Conservation (phyloP, 1,139 yeast species). For the Suhomyces ambrosiae region DNA sequence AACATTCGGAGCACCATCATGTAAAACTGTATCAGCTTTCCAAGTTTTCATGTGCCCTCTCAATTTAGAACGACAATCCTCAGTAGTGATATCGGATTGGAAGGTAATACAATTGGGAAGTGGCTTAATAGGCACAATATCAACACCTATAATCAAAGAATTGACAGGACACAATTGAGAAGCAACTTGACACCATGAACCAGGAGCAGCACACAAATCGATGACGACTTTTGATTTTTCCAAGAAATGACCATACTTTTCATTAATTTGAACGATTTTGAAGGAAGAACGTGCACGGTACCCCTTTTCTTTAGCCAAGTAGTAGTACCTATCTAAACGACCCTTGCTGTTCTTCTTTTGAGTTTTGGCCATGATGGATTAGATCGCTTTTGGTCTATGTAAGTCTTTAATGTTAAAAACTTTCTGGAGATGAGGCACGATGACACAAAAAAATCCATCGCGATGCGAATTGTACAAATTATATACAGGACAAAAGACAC, state of each 20-base stretch:
- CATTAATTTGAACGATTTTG: constrained; percentile 92
- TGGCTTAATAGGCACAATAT: constrained; percentile 94
- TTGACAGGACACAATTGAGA: constrained; percentile 89
- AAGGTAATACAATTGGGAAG: constrained; percentile 92
- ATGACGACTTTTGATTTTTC: constrained; percentile 97
- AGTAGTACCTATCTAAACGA: constrained; percentile 97
- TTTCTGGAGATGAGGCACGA: constrained; percentile 13
- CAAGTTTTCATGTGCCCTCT: constrained; percentile 97
- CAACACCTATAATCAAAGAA: constrained; percentile 94
- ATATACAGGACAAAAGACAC: constrained; percentile 4
- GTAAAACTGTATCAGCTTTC: constrained; percentile 97
- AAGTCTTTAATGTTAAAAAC: constrained; percentile 6
- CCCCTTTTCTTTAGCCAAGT: constrained; percentile 95
- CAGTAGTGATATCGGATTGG: constrained; percentile 96
- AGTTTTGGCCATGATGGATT: constrained; percentile 73
- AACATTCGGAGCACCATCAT: constrained; percentile 99
- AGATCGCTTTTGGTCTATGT: no score
- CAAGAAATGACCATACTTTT: constrained; percentile 91
- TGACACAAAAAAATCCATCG: constrained; percentile 3
- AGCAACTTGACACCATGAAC: constrained; percentile 99
- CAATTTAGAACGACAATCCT: constrained; percentile 90
- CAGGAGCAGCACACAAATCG: constrained; percentile 99
- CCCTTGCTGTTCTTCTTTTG: constrained; percentile 98
- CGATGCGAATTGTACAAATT: not conserved
- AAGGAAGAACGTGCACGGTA: constrained; percentile 99